These are phyloP conservation scores for Mortierella sp. DNA, from an alignment of 371 early-diverging fungal species.

Conservation along the genomic window DNA sequence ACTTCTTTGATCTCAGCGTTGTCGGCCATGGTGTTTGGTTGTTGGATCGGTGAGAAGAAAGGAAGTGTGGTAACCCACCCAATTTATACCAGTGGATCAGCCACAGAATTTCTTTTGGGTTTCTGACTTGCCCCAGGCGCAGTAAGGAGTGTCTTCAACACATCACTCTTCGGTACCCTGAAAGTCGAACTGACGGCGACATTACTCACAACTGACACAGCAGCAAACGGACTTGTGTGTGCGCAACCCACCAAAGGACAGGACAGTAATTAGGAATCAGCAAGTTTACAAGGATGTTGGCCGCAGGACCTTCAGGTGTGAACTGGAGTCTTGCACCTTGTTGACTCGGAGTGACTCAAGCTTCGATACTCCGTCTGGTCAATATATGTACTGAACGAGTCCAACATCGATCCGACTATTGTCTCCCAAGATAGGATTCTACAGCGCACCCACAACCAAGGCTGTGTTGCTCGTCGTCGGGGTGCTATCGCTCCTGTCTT, in stretches of 20 bases:
- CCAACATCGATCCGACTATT: neutral
- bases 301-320: constrained; percentile 50
- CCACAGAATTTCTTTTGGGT: too few species aligned
- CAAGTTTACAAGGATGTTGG: constrained; percentile 22
- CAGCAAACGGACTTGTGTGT: neutral
- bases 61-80: neutral
- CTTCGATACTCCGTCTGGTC: neutral
- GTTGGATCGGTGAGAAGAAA: constrained; percentile 2
- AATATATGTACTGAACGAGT: neutral
- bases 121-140: too few species aligned
- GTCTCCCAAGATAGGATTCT: constrained; percentile 59
- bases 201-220: constrained; percentile 8
- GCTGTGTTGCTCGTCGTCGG: constrained; percentile 67
- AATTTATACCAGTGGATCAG: too few species aligned
- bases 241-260: neutral
- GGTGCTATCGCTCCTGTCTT: constrained; percentile 63
- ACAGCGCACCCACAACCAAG: constrained; percentile 78
- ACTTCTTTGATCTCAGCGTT: constrained; percentile 58
- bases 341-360: constrained; percentile 26
- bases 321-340: constrained; percentile 4
- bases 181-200: constrained; percentile 5
- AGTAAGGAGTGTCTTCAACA: neutral
- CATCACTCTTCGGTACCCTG: constrained; percentile 1
- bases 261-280: too few species aligned
- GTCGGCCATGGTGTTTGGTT: constrained; percentile 36